Base-by-base conservation (phyloP, 1,284 basidiomycete species). In the Chondrostereum purpureum region DNA sequence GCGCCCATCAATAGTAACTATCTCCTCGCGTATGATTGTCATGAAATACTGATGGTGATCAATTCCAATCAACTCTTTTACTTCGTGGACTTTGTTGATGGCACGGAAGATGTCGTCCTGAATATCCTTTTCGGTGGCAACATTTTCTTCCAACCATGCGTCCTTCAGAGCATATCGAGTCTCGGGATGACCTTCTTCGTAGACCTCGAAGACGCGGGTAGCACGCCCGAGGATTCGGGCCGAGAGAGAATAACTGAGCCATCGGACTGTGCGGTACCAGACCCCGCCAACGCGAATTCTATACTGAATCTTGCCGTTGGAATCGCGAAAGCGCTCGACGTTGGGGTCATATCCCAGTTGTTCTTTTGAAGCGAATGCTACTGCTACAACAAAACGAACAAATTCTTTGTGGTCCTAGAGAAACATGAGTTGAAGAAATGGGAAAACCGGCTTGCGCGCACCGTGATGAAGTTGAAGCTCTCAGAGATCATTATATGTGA, bases 311-410 rank as follows among this genome's bases (percentile, higher is more conserved):
- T 35, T 24, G 6, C 27, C 41, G n/a, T n/a, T n/a, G n/a, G n/a
- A n/a, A n/a, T 10, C 31, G n/a, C 18, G 16, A 17, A 47, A 11
- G 17, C 48, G 48, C 12, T 16, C 27, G 18, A 44, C 37, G 19
- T 40, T 43, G 18, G 46, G 41, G 23, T 50, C 45, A 38, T 50
- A 50, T 12, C 48, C 48, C 13, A 47, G 48, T 12, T 43, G 14
- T n/a, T 13, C 31, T 17, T 40, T 22, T n/a, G 44, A 24, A 23
- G 44, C 38, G 41, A 41, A 46, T 17, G 36, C 44, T 16, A 49
- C 8, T 31, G 27, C 8, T 31, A 31, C 8, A n/a, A 31, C 27
- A 8, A 8, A 31, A n/a, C n/a, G 27, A n/a, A 31, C n/a, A n/a
- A 31, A n/a, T 8, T 31, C 8, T 8, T n/a, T 8, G 8, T 31